Percentiles rank a stretch among this genome's conserved stretches.
These are phyloP conservation scores for Thielaviopsis ethacetica DNA, from an alignment of 2,329 filamentous ascomycete genomes.

Conservation along the genomic window DNA sequence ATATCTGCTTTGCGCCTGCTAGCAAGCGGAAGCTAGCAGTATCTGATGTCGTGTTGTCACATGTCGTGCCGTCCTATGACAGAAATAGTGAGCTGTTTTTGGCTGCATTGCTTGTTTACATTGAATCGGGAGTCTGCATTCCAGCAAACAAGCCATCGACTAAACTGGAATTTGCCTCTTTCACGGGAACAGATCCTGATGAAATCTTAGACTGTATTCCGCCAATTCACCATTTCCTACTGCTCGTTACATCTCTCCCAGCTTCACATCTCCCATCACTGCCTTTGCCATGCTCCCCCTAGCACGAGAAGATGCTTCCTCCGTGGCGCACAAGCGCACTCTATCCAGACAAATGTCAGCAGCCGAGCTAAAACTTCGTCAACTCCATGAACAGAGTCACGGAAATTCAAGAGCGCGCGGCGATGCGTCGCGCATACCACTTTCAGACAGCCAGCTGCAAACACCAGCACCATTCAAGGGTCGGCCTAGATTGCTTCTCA, in stretches of 20 bases:
- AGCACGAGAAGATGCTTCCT: background rate
- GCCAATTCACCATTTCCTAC: background rate
- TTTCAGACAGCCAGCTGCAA: slow-evolving; percentile 25
- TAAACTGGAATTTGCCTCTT: background rate
- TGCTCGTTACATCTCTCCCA: background rate
- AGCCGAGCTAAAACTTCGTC: slow-evolving; percentile 47
- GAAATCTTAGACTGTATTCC: background rate
- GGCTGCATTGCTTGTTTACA: background rate
- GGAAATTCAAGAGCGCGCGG: slow-evolving; percentile 33
- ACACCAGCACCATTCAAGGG: slow-evolving; percentile 27
- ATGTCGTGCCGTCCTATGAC: too few species aligned
- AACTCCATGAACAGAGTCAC: slow-evolving; percentile 45
- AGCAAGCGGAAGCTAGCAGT: too few species aligned
- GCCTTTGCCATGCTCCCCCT: background rate
- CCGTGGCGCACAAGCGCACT: slow-evolving; percentile 7
- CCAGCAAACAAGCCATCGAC: background rate
- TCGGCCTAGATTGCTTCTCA: slow-evolving; percentile 76
- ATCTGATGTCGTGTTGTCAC: too few species aligned
- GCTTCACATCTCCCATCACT: background rate
- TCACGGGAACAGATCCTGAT: background rate
- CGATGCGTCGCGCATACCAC: slow-evolving; percentile 28
- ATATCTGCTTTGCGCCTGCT: too few species aligned
- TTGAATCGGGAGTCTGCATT: background rate
- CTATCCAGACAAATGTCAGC: slow-evolving; percentile 13
- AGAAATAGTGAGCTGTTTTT: too few species aligned